phyloP scores from a whole-genome alignment of 768 basidiomycete species.

The Naganishia kalamii region DNA sequence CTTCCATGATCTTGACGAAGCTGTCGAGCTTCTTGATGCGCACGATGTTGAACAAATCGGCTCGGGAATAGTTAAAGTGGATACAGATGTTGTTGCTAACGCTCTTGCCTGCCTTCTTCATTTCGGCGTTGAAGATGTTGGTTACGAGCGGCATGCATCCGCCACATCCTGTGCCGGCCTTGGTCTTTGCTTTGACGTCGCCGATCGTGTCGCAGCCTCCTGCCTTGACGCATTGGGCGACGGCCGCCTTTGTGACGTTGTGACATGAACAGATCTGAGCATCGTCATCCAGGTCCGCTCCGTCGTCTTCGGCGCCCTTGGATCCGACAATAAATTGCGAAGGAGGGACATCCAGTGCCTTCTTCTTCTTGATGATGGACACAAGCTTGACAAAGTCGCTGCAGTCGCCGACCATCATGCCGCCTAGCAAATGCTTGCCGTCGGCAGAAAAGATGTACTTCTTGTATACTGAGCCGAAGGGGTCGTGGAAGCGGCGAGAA shows the following conservation, averaged over 20 bases:
- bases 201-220: conserved; percentile 52
- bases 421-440: conserved; percentile 65
- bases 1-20: conserved; percentile 56
- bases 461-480: conserved; percentile 66
- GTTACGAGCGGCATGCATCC: conserved; percentile 63
- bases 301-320: conserved; percentile 54
- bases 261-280: conserved; percentile 68
- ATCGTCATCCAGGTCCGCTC: conserved; percentile 65
- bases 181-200: conserved; percentile 61
- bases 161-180: conserved; percentile 66
- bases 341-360: conserved; percentile 61
- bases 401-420: conserved; percentile 74
- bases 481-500: conserved; percentile 51
- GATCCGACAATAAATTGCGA: conserved; percentile 62
- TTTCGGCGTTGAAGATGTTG: conserved; percentile 53
- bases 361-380: conserved; percentile 68
- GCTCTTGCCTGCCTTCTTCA: conserved; percentile 61
- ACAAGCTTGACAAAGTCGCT: conserved; percentile 64
- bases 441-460: conserved; percentile 69
- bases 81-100: conserved; percentile 57
- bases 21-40: conserved; percentile 59
- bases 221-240: conserved; percentile 53
- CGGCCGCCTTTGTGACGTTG: conserved; percentile 60
- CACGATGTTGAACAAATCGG: conserved; percentile 63
- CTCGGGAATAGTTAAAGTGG: conserved; percentile 61